Evolutionary conservation across 805 yeast genomes (phyloP), one percentile per base, ranked within the genome.

Genomic region (Candida ponderosae): DNA sequence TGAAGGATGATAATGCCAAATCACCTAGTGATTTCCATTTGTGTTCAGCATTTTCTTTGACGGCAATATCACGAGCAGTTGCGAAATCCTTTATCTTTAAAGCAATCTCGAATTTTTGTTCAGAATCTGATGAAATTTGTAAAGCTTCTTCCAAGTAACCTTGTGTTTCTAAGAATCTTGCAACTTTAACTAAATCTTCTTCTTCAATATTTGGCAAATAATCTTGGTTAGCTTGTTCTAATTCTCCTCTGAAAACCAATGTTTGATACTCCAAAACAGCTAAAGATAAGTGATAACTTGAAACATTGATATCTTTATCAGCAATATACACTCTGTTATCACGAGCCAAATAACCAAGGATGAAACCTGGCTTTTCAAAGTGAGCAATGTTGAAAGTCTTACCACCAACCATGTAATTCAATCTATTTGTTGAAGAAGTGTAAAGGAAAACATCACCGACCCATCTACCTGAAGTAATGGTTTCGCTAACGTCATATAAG

Each of bases 11-110:
- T 48, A 93, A 68, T 11, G 96, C 83, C 42, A 79, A 69, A 64
- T 93, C 97, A 47, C 97, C 99, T 34, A 93, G 72, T 41, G 79
- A 71, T 60, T 85, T 85, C 97, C 97, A 93, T 62, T 86, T 89
- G 44, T 79, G 72, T 37, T 79, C 80, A 32, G 68, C 65, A 31
- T 65, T 60, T 36, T 74, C 75, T 32, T 64, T 63, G 18, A 64
- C 56, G 7, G 87, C 81, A 50, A 82, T 72, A 29, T 75, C 77
- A 46, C 74, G 70, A 6, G 97, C 97, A 46, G 81, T 70, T 3
- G 63, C 57, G 44, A 93, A 74, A 52, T 84, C 73, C 38, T 76
- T 74, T n/a, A 88, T 77, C 38, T 80, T 72, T 34, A 93, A 65
- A 9, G 97, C 90, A 41, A 93, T 76, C 53, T 87, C 96, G 57